Conservation (phyloP, 2,329 filamentous ascomycete species). For the Sporothrix sp. region DNA sequence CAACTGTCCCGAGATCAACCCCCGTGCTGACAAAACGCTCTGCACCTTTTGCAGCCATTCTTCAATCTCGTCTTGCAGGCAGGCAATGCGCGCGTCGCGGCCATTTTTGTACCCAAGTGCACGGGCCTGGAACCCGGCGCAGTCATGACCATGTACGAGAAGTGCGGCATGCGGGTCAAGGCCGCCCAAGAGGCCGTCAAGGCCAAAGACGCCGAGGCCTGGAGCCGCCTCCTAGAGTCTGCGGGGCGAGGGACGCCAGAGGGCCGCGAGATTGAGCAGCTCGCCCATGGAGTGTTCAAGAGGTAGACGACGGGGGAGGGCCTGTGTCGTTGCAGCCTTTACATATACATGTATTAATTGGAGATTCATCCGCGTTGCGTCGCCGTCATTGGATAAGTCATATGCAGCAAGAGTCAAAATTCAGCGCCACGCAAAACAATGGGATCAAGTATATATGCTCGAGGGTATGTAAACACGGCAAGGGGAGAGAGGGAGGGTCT, state of each 20-base stretch:
- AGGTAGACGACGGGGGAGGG: slow-evolving; percentile 23
- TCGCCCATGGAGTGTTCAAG: slow-evolving; percentile 54
- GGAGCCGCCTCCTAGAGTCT: slow-evolving; percentile 63
- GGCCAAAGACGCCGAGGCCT: slow-evolving; percentile 65
- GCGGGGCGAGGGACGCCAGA: slow-evolving; percentile 60
- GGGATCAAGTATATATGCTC: too few species aligned
- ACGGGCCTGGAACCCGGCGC: slow-evolving; percentile 57
- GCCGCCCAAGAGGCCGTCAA: slow-evolving; percentile 87
- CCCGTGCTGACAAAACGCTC: too few species aligned
- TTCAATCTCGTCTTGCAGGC: slow-evolving; percentile 82
- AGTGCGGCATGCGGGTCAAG: slow-evolving; percentile 80
- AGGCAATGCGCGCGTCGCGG: slow-evolving; percentile 79
- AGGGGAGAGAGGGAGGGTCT: too few species aligned
- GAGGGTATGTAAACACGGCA: too few species aligned
- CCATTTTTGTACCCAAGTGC: slow-evolving; percentile 81
- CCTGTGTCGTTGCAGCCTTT: not conserved
- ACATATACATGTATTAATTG: not conserved
- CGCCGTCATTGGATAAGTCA: too few species aligned
- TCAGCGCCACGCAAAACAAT: too few species aligned
- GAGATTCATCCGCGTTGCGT: too few species aligned
- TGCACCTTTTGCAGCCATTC: slow-evolving; percentile 54
- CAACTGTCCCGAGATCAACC: too few species aligned
- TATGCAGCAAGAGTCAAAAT: too few species aligned
- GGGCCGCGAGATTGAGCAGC: slow-evolving; percentile 69
- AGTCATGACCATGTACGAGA: slow-evolving; percentile 85